Conservation (phyloP, 345 rosid genomes). For the Arabidopsis suecica region DNA sequence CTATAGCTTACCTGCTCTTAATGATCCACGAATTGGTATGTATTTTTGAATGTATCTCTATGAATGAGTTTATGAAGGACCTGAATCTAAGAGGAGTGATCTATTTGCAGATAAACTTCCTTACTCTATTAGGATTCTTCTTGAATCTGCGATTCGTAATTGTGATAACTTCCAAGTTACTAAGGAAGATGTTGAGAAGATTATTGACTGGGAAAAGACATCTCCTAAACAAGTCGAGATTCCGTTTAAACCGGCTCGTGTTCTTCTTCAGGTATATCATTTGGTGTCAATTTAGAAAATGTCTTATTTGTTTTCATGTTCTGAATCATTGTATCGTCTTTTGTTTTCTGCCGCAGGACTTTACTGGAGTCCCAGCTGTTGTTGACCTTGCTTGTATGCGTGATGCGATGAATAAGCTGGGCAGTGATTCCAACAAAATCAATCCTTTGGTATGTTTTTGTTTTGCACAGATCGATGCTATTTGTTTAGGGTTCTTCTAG, state of each 20-base stretch:
- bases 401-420: slow-evolving; percentile 94
- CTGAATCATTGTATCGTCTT: slow-evolving; percentile 48
- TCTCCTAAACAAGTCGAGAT: slow-evolving; percentile 96
- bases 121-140: slow-evolving; percentile 89
- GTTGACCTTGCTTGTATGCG: slow-evolving; percentile 99
- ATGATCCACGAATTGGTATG: slow-evolving; percentile 93
- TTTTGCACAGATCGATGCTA: not conserved
- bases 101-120: slow-evolving; percentile 77
- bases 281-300: not conserved
- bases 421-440: slow-evolving; percentile 87
- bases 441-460: slow-evolving; percentile 43
- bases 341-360: slow-evolving; percentile 61
- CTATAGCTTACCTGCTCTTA: slow-evolving; percentile 89
- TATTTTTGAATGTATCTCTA: not conserved
- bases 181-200: slow-evolving; percentile 91
- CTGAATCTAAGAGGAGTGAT: slow-evolving; percentile 47
- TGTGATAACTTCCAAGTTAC: slow-evolving; percentile 98
- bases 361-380: slow-evolving; percentile 99
- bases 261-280: slow-evolving; percentile 74
- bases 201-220: slow-evolving; percentile 89
- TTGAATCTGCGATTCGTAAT: slow-evolving; percentile 94
- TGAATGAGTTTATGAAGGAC: not conserved
- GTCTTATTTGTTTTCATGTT: slow-evolving; percentile 33
- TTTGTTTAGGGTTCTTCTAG: not conserved
- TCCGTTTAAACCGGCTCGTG: slow-evolving; percentile 98